These are phyloP conservation scores for Leccinum disarticulatum DNA, from an alignment of 768 basidiomycete species.

Conservation along the genomic window DNA sequence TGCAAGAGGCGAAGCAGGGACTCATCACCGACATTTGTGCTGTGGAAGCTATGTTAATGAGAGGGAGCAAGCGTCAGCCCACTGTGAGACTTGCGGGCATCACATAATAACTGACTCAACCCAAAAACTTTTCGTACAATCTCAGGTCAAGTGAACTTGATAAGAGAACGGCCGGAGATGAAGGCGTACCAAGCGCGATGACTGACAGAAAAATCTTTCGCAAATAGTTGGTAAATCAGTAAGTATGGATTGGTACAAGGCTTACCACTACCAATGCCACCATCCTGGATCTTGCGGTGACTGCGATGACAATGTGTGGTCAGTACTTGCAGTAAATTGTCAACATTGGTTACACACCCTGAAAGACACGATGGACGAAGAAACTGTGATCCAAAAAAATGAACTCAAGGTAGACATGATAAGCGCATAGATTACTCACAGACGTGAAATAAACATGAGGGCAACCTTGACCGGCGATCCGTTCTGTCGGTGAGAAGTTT, in stretches of 20 bases:
- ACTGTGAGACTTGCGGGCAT: background rate
- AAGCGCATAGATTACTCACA: slow-evolving; percentile 17
- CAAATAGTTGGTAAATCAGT: background rate
- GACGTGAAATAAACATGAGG: slow-evolving; percentile 26
- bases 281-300: slow-evolving; percentile 17
- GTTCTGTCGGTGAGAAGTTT: background rate
- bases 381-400: slow-evolving; percentile 17
- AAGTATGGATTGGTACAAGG: background rate
- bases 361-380: slow-evolving; percentile 25
- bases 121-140: slow-evolving; percentile 25
- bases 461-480: slow-evolving; percentile 17
- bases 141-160: slow-evolving; percentile 15
- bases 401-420: background rate
- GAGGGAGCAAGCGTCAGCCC: background rate
- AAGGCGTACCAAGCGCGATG: slow-evolving; percentile 22
- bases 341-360: slow-evolving; percentile 14
- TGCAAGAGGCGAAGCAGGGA: background rate
- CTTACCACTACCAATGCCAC: slow-evolving; percentile 22
- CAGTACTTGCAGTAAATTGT: background rate
- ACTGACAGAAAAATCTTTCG: slow-evolving; percentile 20
- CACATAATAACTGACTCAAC: slow-evolving; percentile 21
- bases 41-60: slow-evolving; percentile 14
- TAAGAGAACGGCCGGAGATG: background rate
- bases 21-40: slow-evolving; percentile 28
- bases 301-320: slow-evolving; percentile 8